Percentiles rank a stretch among this genome's conserved stretches.
Evolutionary conservation across 352 stramenopile genomes (phyloP).

Genomic region (Phytophthora capsici): DNA sequence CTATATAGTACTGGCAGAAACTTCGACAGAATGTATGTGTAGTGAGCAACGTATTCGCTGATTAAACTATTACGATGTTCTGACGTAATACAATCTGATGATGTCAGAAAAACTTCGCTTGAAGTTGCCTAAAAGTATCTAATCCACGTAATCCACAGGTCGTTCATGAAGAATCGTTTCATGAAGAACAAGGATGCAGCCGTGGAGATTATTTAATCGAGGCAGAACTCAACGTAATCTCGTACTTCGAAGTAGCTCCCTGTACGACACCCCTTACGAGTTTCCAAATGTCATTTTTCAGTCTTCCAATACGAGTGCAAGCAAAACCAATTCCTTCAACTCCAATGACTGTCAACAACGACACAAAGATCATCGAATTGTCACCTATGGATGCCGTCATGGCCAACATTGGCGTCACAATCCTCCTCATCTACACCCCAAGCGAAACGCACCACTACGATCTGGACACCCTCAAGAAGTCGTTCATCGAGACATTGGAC

Average conservation of each 20-base stretch:
- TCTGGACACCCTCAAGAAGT: background rate
- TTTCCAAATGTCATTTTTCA: background rate
- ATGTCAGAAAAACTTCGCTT: background rate
- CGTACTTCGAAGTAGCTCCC: no score
- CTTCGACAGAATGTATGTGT: no score
- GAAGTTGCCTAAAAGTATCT: background rate
- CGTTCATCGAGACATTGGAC: constrained; percentile 1
- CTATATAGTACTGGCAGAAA: no score
- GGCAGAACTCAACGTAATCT: no score
- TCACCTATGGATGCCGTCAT: constrained; percentile 9
- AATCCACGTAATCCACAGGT: no score
- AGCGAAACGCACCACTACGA: constrained; percentile 2
- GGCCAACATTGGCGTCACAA: background rate
- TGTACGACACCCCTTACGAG: no score
- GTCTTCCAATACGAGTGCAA: background rate
- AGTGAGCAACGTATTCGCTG: no score
- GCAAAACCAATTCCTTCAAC: no score
- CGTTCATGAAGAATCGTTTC: no score
- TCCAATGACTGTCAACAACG: constrained; percentile 1
- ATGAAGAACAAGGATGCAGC: no score
- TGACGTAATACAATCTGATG: constrained; percentile 1
- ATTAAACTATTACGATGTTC: background rate
- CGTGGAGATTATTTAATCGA: no score
- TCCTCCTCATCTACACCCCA: constrained; percentile 6
- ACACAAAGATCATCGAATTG: constrained; percentile 3